phyloP scores from a whole-genome alignment of 257 asterid genomes.

The Coffea eugenioides region DNA sequence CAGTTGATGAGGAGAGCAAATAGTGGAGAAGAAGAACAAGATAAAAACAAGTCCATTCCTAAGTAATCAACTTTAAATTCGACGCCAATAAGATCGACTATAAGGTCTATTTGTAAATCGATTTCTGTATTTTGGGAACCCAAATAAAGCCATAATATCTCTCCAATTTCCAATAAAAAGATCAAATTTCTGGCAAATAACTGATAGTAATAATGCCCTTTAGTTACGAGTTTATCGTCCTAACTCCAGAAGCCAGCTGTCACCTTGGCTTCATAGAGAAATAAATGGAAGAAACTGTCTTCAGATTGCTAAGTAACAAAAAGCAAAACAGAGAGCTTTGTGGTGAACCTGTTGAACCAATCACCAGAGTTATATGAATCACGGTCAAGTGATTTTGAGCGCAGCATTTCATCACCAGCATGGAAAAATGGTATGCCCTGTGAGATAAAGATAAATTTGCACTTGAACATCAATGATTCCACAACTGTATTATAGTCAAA shows the following conservation, averaged over 20 bases:
- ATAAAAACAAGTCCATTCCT: no score
- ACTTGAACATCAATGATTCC: not conserved
- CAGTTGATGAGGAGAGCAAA: no score
- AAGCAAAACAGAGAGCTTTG: constrained; percentile 12
- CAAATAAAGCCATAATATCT: no score
- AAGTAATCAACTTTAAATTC: no score
- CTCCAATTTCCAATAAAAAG: no score
- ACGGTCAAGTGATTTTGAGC: constrained; percentile 94
- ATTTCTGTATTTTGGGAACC: no score
- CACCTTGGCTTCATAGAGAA: not conserved
- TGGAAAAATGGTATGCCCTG: constrained; percentile 98
- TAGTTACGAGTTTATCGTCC: not conserved
- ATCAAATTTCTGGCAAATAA: no score
- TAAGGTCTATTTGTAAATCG: no score
- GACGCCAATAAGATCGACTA: no score
- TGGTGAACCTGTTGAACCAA: constrained; percentile 89
- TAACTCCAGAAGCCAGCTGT: not conserved
- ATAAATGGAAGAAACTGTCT: not conserved
- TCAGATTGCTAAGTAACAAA: constrained; percentile 2
- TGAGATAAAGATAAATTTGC: not conserved
- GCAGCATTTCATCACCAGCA: constrained; percentile 93
- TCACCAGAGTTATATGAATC: constrained; percentile 98
- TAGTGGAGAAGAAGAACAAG: no score
- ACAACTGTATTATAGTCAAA: not conserved
- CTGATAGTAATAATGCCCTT: not conserved